phyloP scores from a whole-genome alignment of 345 rosid species.

The Nasturtium officinale region DNA sequence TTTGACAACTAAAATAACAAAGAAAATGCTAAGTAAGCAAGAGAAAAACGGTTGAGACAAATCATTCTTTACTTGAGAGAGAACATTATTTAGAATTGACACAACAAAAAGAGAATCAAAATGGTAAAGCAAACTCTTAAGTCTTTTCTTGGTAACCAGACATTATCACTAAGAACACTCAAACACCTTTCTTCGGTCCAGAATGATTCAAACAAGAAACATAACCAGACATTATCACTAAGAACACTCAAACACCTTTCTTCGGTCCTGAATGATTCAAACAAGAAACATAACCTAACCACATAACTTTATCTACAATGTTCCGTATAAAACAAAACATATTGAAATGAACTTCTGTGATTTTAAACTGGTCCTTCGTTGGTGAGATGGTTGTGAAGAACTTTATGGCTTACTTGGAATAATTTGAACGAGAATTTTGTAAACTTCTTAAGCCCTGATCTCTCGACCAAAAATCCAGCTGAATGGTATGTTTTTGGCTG shows the following conservation, averaged over 20 bases:
- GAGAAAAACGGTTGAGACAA: constrained; percentile 6
- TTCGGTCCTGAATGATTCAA: constrained; percentile 15
- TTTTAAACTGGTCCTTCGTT: constrained; percentile 15
- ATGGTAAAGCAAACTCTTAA: constrained; percentile 1
- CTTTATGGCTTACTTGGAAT: constrained; percentile 20
- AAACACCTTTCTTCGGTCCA: background rate
- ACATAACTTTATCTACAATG: constrained; percentile 41
- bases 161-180: constrained; percentile 29
- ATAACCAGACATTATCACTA: constrained; percentile 28
- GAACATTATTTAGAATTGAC: constrained; percentile 13
- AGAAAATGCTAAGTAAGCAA: background rate
- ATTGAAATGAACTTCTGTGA: constrained; percentile 34
- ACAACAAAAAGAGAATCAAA: constrained; percentile 4
- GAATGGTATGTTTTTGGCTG: constrained; percentile 48
- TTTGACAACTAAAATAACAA: background rate
- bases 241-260: constrained; percentile 23
- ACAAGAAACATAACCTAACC: constrained; percentile 34
- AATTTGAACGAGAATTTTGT: background rate
- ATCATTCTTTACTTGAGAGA: background rate
- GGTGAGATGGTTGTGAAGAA: constrained; percentile 15
- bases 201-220: constrained; percentile 32
- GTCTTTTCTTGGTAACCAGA: constrained; percentile 29
- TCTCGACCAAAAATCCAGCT: constrained; percentile 65
- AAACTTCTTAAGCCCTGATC: constrained; percentile 46
- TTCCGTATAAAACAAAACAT: constrained; percentile 30